Conservation (phyloP, 805 yeast species). For the Limtongozyma cylindracea region DNA sequence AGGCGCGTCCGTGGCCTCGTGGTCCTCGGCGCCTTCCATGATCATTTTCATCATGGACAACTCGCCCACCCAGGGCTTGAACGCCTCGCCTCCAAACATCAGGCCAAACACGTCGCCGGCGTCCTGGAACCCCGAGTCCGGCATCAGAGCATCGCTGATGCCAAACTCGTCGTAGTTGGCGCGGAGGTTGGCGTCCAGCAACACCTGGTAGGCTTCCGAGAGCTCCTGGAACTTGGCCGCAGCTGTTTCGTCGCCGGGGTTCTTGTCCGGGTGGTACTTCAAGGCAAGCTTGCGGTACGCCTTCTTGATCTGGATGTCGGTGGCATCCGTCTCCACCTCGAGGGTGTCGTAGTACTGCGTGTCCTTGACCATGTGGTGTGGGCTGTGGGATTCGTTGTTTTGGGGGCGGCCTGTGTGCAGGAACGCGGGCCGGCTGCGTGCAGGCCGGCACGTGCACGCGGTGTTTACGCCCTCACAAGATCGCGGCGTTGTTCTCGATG, state of each 20-base stretch:
- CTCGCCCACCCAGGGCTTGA: slow-evolving; percentile 72
- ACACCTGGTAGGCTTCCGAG: slow-evolving; percentile 47
- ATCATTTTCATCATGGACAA: slow-evolving; percentile 39
- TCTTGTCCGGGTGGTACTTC: slow-evolving; percentile 50
- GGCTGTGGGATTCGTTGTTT: too few relatives aligned
- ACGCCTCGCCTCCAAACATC: slow-evolving; percentile 71
- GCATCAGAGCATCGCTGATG: slow-evolving; percentile 44
- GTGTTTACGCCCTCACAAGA: too few relatives aligned
- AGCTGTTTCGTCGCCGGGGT: slow-evolving; percentile 84
- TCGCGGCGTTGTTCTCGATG: too few relatives aligned
- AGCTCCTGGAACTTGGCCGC: slow-evolving; percentile 61
- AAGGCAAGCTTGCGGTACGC: slow-evolving; percentile 25
- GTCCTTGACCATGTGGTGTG: slow-evolving; percentile 44
- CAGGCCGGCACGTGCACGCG: too few relatives aligned
- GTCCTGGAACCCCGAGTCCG: slow-evolving; percentile 42
- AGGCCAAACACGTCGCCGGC: slow-evolving; percentile 64
- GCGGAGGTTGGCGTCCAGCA: slow-evolving; percentile 49
- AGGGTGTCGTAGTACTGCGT: slow-evolving; percentile 69
- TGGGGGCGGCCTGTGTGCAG: too few relatives aligned
- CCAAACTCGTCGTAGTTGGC: slow-evolving; percentile 68
- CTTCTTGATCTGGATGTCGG: slow-evolving; percentile 66
- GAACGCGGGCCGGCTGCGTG: too few relatives aligned
- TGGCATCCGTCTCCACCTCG: slow-evolving; percentile 43
- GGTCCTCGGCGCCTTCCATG: slow-evolving; percentile 12
- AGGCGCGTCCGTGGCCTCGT: slow-evolving; percentile 1